phyloP scores from a whole-genome alignment of 1,284 basidiomycete species.

The Trichosporon faecale region DNA sequence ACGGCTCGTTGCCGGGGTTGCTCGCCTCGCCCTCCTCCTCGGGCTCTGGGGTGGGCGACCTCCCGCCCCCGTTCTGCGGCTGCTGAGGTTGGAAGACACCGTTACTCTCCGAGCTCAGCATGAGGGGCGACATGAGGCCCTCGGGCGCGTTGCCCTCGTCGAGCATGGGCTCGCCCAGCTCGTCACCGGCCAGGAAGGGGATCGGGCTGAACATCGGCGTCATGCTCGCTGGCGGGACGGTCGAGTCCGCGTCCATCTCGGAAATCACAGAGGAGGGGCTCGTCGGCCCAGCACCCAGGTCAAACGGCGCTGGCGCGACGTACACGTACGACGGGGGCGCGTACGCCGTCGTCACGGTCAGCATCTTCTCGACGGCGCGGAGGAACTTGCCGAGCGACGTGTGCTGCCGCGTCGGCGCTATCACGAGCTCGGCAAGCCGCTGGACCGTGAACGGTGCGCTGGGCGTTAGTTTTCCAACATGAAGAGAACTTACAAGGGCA shows the following conservation, averaged over 20 bases:
- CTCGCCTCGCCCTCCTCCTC: constrained; percentile 30
- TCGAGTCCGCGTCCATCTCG: constrained; percentile 28
- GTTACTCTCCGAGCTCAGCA: constrained; percentile 28
- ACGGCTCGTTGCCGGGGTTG: constrained; percentile 44
- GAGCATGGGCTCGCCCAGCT: constrained; percentile 20
- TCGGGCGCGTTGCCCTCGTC: constrained; percentile 27
- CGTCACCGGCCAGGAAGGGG: constrained; percentile 43
- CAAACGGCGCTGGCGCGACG: constrained; percentile 21
- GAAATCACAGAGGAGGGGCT: constrained; percentile 9
- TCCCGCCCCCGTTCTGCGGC: constrained; percentile 11
- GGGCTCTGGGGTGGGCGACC: constrained; percentile 44
- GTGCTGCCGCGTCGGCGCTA: constrained; percentile 70
- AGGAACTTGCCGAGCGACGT: constrained; percentile 80
- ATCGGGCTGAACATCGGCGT: constrained; percentile 53
- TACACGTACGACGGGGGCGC: constrained; percentile 40
- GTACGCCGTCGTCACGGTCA: constrained; percentile 73
- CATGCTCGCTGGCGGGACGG: constrained; percentile 41
- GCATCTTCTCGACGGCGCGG: constrained; percentile 77
- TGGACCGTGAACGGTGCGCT: constrained; percentile 89
- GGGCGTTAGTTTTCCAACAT: constrained; percentile 25
- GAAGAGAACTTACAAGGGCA: constrained; percentile 49
- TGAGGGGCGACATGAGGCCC: constrained; percentile 42
- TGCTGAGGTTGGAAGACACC: constrained; percentile 12
- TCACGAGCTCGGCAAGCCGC: constrained; percentile 79
- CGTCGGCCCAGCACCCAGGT: not conserved